Conservation (phyloP, 176 grass and related monocot genomes). For the Triticum dicoccoides region DNA sequence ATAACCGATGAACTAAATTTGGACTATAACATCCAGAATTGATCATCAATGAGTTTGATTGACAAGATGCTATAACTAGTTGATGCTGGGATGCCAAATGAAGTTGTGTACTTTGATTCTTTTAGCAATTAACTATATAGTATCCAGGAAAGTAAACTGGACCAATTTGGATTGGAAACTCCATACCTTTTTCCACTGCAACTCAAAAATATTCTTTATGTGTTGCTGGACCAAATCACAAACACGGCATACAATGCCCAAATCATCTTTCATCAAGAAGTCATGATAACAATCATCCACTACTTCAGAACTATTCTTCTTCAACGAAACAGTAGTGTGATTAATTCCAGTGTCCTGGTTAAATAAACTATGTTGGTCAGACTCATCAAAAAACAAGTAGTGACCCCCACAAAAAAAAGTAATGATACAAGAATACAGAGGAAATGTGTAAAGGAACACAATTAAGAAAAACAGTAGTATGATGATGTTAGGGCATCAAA, state of each 20-base stretch:
- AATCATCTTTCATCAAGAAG: slow-evolving; percentile 53
- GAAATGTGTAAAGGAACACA: neutral
- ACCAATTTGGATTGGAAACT: slow-evolving; percentile 3
- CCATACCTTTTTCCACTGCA: slow-evolving; percentile 59
- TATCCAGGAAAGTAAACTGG: neutral
- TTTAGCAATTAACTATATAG: neutral
- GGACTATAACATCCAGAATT: neutral
- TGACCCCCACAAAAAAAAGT: neutral
- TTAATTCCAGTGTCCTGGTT: slow-evolving; percentile 25
- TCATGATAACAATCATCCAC: slow-evolving; percentile 51
- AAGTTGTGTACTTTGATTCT: neutral
- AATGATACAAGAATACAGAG: neutral
- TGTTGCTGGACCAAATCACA: slow-evolving; percentile 68
- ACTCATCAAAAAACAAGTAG: neutral
- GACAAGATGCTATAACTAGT: neutral
- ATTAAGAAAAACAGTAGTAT: neutral
- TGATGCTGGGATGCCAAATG: neutral
- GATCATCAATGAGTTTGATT: neutral
- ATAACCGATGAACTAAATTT: neutral
- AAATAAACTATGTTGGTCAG: slow-evolving; percentile 23
- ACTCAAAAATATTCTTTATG: slow-evolving; percentile 62
- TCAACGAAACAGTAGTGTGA: slow-evolving; percentile 11
- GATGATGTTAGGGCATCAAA: neutral
- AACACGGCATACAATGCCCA: slow-evolving; percentile 64
- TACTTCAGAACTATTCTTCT: slow-evolving; percentile 12